Base-by-base conservation (phyloP, 2,329 filamentous ascomycete species). In the Scedosporium boydii region DNA sequence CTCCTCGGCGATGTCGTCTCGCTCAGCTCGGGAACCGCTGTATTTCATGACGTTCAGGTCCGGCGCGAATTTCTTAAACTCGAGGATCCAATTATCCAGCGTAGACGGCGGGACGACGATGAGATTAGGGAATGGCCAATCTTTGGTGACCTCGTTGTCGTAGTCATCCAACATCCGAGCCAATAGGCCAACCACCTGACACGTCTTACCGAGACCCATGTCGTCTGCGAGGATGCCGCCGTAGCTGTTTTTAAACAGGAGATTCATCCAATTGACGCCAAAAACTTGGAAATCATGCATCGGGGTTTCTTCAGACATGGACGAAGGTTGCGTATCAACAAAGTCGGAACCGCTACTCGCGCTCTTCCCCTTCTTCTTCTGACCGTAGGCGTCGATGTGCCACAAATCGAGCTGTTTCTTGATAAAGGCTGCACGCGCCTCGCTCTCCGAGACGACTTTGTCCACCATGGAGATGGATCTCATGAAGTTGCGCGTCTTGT, bases 181-280 rank as follows among this genome's bases (percentile, higher is more conserved):
- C 56, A 99, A 81, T 69, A 99, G 91, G 0, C 91, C 87, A 67
- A 99, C 96, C 65, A 98, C 91, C 70, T 99, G 93, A 69, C 92
- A 97, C 0, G 95, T 99, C 79, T 99, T 99, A 56, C 95, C 95
- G 48, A 93, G 79, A 60, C 90, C 95, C 95, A 99, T 99, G 71
- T 99, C 95, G 71, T 99, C 95, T 1, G 95, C 95, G 18, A 99
- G 80, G 63, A 99, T 98, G 65, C 92, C 93, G 56, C 91, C 93
- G 60, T 96, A 83, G 29, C 87, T 82, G 63, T 90, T 87, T 60
- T 87, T 82, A 76, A 91, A 96, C 14, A 99, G 81, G 56, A 98
- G 76, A 62, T 87, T 86, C 70, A 99, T 83, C 95, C 95, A 99
- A 71, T 98, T 98, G 60, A 99, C 82, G 3, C 95, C 95, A 34